Conservation (phyloP, 2,329 filamentous ascomycete genomes). For the Dothideomycetes sp. region DNA sequence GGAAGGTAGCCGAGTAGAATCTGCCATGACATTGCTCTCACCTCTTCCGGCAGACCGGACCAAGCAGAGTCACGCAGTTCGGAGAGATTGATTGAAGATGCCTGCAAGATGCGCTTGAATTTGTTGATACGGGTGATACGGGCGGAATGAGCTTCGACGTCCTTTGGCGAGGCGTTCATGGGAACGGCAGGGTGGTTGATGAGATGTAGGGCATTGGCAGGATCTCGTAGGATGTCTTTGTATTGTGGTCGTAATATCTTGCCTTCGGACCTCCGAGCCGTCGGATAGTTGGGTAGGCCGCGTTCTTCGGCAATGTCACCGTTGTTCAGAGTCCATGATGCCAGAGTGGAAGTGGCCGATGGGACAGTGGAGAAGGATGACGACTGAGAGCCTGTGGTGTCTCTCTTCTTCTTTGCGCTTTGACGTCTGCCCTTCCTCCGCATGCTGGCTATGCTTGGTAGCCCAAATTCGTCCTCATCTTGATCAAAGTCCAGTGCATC, state of each 20-base stretch:
- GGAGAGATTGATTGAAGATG: constrained; percentile 75
- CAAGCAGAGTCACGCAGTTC: constrained; percentile 82
- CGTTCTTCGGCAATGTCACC: constrained; percentile 91
- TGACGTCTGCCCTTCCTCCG: constrained; percentile 56
- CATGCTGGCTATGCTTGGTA: constrained; percentile 88
- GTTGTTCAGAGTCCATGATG: constrained; percentile 61
- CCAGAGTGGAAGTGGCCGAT: constrained; percentile 13
- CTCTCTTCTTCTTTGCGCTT: constrained; percentile 35
- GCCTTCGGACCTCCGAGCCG: constrained; percentile 79
- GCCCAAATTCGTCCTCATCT: constrained; percentile 88
- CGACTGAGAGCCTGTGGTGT: constrained; percentile 29
- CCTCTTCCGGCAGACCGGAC: constrained; percentile 90
- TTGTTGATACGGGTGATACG: constrained; percentile 94
- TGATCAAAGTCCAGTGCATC: constrained; percentile 73
- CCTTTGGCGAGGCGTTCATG: constrained; percentile 66
- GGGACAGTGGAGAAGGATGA: constrained; percentile 12
- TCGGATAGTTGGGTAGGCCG: constrained; percentile 72
- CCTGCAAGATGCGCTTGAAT: constrained; percentile 91
- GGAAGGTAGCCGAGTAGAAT: constrained; percentile 89
- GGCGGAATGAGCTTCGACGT: constrained; percentile 75
- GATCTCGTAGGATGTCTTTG: constrained; percentile 80
- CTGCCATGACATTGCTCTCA: constrained; percentile 99
- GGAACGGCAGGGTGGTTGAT: constrained; percentile 78
- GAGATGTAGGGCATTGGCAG: constrained; percentile 87
- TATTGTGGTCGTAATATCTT: constrained; percentile 97